Evolutionary conservation across 768 basidiomycete species (phyloP).

Genomic region (Tulasnella sp.): DNA sequence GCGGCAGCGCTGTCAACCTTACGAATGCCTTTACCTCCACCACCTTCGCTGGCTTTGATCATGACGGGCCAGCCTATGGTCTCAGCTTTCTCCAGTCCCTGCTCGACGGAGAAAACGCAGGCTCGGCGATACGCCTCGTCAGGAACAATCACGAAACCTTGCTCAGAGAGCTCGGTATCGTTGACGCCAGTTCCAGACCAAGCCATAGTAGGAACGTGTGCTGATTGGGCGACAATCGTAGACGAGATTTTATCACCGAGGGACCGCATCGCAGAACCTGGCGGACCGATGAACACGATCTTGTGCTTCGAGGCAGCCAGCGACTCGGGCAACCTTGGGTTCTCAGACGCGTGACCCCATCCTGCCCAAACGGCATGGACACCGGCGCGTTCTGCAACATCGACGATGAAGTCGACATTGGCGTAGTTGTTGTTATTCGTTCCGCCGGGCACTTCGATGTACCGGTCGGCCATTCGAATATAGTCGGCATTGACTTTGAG

Average conservation of each 20-base stretch:
- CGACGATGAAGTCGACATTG: slow-evolving; percentile 97
- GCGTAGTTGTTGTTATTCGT: slow-evolving; percentile 99
- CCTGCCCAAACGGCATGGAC: slow-evolving; percentile 99
- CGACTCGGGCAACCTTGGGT: slow-evolving; percentile 89
- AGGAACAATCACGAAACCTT: slow-evolving; percentile 88
- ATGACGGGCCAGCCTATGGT: slow-evolving; percentile 94
- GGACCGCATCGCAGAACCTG: slow-evolving; percentile 97
- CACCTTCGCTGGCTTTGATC: slow-evolving; percentile 99
- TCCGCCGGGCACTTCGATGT: slow-evolving; percentile 96
- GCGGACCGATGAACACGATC: slow-evolving; percentile 98
- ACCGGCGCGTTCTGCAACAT: slow-evolving; percentile 91
- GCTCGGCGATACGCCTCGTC: slow-evolving; percentile 80
- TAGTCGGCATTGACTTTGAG: slow-evolving; percentile 98
- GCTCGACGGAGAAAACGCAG: slow-evolving; percentile 77
- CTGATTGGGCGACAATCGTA: slow-evolving; percentile 96
- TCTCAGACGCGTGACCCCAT: slow-evolving; percentile 99
- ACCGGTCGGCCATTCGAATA: slow-evolving; percentile 99
- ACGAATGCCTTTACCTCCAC: slow-evolving; percentile 97
- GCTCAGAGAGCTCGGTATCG: slow-evolving; percentile 69
- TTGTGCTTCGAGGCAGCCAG: slow-evolving; percentile 85
- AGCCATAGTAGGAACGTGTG: slow-evolving; percentile 93
- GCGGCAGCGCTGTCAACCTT: slow-evolving; percentile 78
- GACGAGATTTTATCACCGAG: slow-evolving; percentile 99
- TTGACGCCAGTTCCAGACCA: slow-evolving; percentile 96
- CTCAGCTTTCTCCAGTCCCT: slow-evolving; percentile 72